Percentiles rank a stretch among this genome's conserved stretches.
Evolutionary conservation across 768 basidiomycete genomes (phyloP).

Genomic region (Cystoderma amianthinum): DNA sequence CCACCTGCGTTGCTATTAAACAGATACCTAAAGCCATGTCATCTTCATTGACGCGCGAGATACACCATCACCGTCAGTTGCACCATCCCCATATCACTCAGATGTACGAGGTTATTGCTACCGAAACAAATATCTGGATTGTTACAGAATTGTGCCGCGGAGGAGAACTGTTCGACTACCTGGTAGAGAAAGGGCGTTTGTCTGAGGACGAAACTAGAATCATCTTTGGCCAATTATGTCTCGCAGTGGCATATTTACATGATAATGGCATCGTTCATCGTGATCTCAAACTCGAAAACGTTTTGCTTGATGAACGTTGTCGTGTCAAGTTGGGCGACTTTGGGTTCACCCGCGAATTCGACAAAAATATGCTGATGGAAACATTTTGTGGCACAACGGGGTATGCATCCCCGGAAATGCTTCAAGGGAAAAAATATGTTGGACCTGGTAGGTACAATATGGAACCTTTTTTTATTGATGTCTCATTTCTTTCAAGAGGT

Average conservation of each 20-base stretch:
- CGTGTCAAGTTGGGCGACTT: slow-evolving; percentile 92
- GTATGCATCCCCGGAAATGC: slow-evolving; percentile 90
- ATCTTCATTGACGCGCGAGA: slow-evolving; percentile 88
- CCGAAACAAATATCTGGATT: slow-evolving; percentile 93
- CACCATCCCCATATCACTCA: slow-evolving; percentile 95
- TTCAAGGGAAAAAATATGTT: slow-evolving; percentile 80
- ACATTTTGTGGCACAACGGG: slow-evolving; percentile 95
- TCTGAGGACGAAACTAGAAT: slow-evolving; percentile 77
- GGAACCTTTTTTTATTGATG: not conserved
- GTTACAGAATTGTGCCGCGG: slow-evolving; percentile 95
- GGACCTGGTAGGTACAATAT: slow-evolving; percentile 65
- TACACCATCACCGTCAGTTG: slow-evolving; percentile 95
- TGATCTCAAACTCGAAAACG: slow-evolving; percentile 95
- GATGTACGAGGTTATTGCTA: slow-evolving; percentile 97
- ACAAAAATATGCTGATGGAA: slow-evolving; percentile 71
- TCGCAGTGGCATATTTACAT: slow-evolving; percentile 92
- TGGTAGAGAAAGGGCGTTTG: slow-evolving; percentile 89
- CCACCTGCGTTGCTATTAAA: slow-evolving; percentile 91
- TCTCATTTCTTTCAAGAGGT: slow-evolving; percentile 56
- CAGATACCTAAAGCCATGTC: slow-evolving; percentile 95
- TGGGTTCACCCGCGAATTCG: slow-evolving; percentile 91
- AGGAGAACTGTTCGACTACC: slow-evolving; percentile 97
- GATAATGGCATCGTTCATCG: slow-evolving; percentile 91
- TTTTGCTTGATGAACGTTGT: slow-evolving; percentile 84
- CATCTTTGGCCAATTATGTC: slow-evolving; percentile 93